Evolutionary conservation across 129 eudicot genomes (phyloP).

Genomic region (Lactuca saligna): DNA sequence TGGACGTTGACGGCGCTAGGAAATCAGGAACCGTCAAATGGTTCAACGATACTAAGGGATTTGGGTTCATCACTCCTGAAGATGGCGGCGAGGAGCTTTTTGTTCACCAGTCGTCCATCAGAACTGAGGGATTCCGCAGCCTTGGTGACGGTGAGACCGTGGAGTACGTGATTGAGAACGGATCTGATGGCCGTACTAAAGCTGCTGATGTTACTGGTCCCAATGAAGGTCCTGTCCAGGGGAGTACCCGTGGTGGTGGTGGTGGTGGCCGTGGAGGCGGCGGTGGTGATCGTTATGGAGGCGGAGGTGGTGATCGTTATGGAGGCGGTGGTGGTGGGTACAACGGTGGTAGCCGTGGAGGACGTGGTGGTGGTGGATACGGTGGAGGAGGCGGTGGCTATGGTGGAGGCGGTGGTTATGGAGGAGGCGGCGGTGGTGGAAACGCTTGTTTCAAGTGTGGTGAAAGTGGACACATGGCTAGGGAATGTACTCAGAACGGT

Average conservation of each 20-base stretch:
- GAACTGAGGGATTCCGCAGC: conserved; percentile 77
- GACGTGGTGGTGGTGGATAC: conserved; percentile 43
- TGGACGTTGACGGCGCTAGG: conserved; percentile 50
- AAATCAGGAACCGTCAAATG: conserved; percentile 71
- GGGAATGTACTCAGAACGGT: conserved; percentile 47
- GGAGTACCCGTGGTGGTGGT: conserved; percentile 57
- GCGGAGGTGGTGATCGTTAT: conserved; percentile 36
- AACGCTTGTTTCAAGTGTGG: conserved; percentile 41
- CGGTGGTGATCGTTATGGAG: conserved; percentile 35
- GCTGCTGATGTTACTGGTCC: conserved; percentile 86
- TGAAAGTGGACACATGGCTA: conserved; percentile 44
- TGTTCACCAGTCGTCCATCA: conserved; percentile 71
- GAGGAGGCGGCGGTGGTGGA: conserved; percentile 52
- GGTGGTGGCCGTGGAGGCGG: conserved; percentile 44
- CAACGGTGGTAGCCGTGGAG: conserved; percentile 30
- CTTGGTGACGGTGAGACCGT: conserved; percentile 70
- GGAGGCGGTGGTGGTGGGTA: conserved; percentile 33
- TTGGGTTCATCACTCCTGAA: conserved; percentile 78
- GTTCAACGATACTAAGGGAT: conserved; percentile 80
- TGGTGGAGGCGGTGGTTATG: conserved; percentile 39
- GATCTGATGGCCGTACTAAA: conserved; percentile 70
- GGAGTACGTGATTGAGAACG: conserved; percentile 51
- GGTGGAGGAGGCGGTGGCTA: conserved; percentile 40
- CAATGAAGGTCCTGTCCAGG: conserved; percentile 59
- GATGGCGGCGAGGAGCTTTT: conserved; percentile 79